Evolutionary conservation across 805 yeast species (phyloP).

Genomic region (Schwanniomyces occidentalis): DNA sequence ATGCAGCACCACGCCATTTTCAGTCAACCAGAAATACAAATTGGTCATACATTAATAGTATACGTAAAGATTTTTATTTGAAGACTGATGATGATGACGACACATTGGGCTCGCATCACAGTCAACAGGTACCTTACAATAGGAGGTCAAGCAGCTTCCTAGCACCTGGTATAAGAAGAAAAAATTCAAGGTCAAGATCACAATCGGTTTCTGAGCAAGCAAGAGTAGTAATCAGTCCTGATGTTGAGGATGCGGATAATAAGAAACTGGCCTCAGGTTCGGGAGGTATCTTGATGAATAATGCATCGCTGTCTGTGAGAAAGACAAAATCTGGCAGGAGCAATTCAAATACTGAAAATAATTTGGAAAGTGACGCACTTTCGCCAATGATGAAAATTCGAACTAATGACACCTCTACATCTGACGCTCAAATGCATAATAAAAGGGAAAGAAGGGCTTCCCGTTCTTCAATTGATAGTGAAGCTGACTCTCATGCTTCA

Average conservation of each 20-base stretch:
- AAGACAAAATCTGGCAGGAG: constrained; percentile 7
- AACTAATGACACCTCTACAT: constrained; percentile 23
- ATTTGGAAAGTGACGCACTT: constrained; percentile 25
- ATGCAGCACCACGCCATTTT: not conserved
- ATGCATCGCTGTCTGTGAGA: constrained; percentile 4
- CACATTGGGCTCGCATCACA: too few relatives aligned
- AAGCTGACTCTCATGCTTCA: constrained; percentile 70
- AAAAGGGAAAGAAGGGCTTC: constrained; percentile 36
- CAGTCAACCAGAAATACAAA: constrained; percentile 1
- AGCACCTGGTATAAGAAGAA: constrained; percentile 19
- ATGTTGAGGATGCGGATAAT: constrained; percentile 7
- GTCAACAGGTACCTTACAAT: constrained; percentile 14
- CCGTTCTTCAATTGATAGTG: constrained; percentile 52
- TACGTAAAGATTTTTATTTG: constrained; percentile 20
- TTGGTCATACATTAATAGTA: constrained; percentile 10
- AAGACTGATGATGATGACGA: constrained; percentile 18
- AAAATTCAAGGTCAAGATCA: constrained; percentile 16
- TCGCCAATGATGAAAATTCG: constrained; percentile 28
- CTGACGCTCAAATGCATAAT: constrained; percentile 11
- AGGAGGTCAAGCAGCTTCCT: constrained; percentile 15
- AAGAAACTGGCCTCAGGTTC: constrained; percentile 1
- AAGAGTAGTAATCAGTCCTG: constrained; percentile 34
- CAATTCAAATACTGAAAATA: constrained; percentile 11
- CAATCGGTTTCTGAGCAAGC: constrained; percentile 25
- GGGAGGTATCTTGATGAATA: constrained; percentile 25